Evolutionary conservation across 2,329 filamentous ascomycete genomes (phyloP), one percentile per base, ranked within the genome.

Genomic region (Helotiales sp.): DNA sequence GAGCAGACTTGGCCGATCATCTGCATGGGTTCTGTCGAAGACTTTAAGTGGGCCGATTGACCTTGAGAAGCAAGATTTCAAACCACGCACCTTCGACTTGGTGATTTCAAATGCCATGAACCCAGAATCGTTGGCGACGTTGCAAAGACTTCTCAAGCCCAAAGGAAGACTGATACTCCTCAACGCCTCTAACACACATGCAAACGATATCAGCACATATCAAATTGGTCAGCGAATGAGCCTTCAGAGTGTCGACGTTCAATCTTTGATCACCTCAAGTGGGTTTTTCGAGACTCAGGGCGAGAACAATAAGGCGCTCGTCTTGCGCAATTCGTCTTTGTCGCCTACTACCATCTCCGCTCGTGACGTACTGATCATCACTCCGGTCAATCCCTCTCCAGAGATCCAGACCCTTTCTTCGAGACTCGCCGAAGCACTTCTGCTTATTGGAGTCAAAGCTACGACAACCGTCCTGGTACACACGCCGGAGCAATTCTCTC

Each of bases 341-440:
- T 55, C 52, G 34, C 6, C 52, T 1, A 7, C 30, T 1, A 22
- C 52, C 15, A 37, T 49, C 20, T 34, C 57, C 6, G 11, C 34
- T 47, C 37, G 37, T 8, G 49, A 66, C 6, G 26, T 49, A 49
- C 34, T 61, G 6, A 22, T 66, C 24, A 58, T 64, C 10, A 17
- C 34, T 7, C 62, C 62, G 17, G 17, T 11, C 20, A 49, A 8
- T 3, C 52, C 62, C 17, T 64, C 62, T 6, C 1, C 37, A 7
- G 52, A 59, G 6, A 20, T 58, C 3, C 34, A 45, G n/a, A 64
- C n/a, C 11, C 28, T 66, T 20, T 47, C 30, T 13, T 54, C 26
- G 11, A 66, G 49, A 50, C 28, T 66, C 3, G 52, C 37, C 1
- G 58, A 55, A 58, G 47, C 64, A 15, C 32, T 66, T 34, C 17